Conservation (phyloP, 1,284 basidiomycete genomes). For the Lignosus rhinocerotis region DNA sequence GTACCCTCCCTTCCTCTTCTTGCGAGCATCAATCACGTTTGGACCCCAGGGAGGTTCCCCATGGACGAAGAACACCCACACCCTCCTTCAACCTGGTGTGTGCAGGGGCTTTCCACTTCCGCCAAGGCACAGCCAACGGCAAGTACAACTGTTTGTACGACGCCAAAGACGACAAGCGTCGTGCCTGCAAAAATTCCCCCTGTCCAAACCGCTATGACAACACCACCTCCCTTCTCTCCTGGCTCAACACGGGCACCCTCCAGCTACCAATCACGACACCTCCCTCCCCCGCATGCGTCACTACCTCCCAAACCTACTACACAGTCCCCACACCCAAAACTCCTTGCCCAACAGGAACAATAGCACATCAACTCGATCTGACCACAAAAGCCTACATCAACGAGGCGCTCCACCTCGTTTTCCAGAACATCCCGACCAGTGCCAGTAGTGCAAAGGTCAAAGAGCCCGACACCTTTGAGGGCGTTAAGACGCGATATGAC, state of each 20-base stretch:
- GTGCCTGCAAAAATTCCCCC: not conserved
- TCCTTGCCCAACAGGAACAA: not conserved
- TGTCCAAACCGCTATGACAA: constrained; percentile 1
- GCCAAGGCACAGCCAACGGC: not conserved
- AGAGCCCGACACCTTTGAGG: too few relatives aligned
- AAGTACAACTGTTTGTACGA: not conserved
- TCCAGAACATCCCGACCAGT: not conserved
- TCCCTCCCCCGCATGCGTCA: not conserved
- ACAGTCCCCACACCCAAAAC: not conserved
- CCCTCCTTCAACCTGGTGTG: not conserved
- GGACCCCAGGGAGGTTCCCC: not conserved
- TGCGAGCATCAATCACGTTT: constrained; percentile 1
- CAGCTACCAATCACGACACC: not conserved
- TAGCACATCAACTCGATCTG: not conserved
- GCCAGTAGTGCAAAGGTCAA: not conserved
- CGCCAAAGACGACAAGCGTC: not conserved
- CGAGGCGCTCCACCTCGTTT: not conserved
- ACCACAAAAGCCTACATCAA: not conserved
- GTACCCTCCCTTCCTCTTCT: not conserved
- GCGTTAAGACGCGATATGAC: too few relatives aligned
- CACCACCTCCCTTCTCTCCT: not conserved
- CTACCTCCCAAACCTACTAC: not conserved
- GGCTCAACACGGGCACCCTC: not conserved
- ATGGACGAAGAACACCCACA: not conserved
- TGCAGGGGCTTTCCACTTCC: not conserved